A percentile compares a stretch with the other conserved stretches of the same genome.
These are phyloP conservation scores for Erythrophleum fordii DNA, from an alignment of 306 rosid species.

Conservation along the genomic window DNA sequence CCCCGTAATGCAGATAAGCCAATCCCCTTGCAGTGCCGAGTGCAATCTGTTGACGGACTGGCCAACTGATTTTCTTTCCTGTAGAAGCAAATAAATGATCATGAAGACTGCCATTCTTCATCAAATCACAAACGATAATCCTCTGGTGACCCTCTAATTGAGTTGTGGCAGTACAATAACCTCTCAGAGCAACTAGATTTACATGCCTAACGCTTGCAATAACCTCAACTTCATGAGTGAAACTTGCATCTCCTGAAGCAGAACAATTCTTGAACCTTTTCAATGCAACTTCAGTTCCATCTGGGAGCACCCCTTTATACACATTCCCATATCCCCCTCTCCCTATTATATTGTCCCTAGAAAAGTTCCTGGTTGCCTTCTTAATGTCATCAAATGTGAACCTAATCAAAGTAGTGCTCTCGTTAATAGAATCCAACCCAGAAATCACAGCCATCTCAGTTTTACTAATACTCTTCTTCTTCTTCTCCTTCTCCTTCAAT, in stretches of 20 bases:
- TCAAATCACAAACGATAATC: constrained; percentile 89
- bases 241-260: constrained; percentile 75
- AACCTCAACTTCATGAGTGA: constrained; percentile 88
- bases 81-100: constrained; percentile 80
- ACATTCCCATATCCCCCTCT: constrained; percentile 98
- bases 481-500: constrained; percentile 23
- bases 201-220: constrained; percentile 94
- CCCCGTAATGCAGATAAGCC: constrained; percentile 94
- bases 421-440: constrained; percentile 70
- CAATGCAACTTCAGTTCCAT: constrained; percentile 82
- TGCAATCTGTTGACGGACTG: constrained; percentile 73
- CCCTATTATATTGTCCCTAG: constrained; percentile 73
- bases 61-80: constrained; percentile 75
- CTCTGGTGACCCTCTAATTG: constrained; percentile 88
- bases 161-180: constrained; percentile 89
- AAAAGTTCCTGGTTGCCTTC: constrained; percentile 77
- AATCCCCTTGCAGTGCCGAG: constrained; percentile 90
- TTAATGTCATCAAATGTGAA: constrained; percentile 71
- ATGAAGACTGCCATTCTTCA: constrained; percentile 89
- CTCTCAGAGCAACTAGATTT: constrained; percentile 83
- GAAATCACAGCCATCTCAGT: constrained; percentile 48
- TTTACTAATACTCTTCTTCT: not conserved
- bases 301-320: constrained; percentile 66
- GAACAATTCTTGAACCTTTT: constrained; percentile 98
- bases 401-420: constrained; percentile 76